These are phyloP conservation scores for Fusarium austroafricanum DNA, from an alignment of 2,329 filamentous ascomycete genomes.

Conservation along the genomic window DNA sequence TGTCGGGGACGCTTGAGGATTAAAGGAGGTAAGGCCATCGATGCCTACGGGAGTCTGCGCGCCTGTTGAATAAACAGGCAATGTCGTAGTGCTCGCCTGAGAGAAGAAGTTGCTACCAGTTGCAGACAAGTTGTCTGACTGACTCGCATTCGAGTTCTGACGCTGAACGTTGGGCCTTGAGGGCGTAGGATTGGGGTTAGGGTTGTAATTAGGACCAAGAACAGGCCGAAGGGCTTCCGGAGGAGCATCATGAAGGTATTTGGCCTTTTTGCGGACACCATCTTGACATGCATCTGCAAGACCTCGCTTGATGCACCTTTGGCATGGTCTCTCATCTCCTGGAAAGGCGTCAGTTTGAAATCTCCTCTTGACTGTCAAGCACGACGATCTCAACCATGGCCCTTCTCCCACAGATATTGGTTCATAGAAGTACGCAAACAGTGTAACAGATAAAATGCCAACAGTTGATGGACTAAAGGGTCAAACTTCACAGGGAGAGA, in stretches of 20 bases:
- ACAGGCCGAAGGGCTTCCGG: constrained; percentile 90
- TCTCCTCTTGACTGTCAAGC: constrained; percentile 6
- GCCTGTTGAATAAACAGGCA: constrained; percentile 62
- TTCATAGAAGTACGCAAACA: neutral
- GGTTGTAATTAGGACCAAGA: constrained; percentile 76
- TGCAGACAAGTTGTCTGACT: constrained; percentile 59
- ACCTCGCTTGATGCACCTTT: constrained; percentile 92
- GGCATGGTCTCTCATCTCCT: constrained; percentile 96
- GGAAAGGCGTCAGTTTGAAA: constrained; percentile 37
- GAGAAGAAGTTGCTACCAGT: constrained; percentile 61
- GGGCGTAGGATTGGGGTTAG: constrained; percentile 60
- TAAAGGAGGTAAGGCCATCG: constrained; percentile 63
- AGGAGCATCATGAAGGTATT: constrained; percentile 97
- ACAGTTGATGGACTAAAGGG: constrained; percentile 7
- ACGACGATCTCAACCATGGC: constrained; percentile 3
- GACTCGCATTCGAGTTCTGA: constrained; percentile 61
- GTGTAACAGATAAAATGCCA: constrained; percentile 4
- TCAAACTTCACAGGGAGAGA: constrained; percentile 30
- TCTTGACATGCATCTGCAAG: constrained; percentile 93
- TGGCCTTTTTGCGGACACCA: constrained; percentile 97
- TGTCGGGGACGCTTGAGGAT: constrained; percentile 77
- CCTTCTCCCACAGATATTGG: neutral
- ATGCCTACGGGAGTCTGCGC: constrained; percentile 60
- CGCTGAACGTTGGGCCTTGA: constrained; percentile 60
- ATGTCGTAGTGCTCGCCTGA: constrained; percentile 59